Percentiles rank a stretch among this genome's conserved stretches.
These are phyloP conservation scores for Plantago lanceolata DNA, from an alignment of 305 asterid species.

Conservation along the genomic window DNA sequence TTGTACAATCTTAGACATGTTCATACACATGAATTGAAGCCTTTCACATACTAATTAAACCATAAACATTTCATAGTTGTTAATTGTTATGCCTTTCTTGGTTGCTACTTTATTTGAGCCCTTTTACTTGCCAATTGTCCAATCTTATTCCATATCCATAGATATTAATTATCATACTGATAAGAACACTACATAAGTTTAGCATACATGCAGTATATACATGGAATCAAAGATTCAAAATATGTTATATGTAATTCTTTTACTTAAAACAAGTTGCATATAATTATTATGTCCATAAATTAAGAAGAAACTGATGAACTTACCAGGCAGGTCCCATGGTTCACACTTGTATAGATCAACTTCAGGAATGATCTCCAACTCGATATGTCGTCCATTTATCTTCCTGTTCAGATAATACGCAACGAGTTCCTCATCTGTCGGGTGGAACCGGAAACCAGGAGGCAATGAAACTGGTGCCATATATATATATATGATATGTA, in stretches of 20 bases:
- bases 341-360: conserved; percentile 97
- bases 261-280: too few relatives aligned
- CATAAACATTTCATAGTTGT: neutral
- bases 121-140: conserved; percentile 7
- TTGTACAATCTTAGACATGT: too few relatives aligned
- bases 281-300: neutral
- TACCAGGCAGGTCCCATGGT: conserved; percentile 98
- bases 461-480: conserved; percentile 93
- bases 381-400: conserved; percentile 72
- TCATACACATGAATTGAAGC: too few relatives aligned
- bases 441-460: conserved; percentile 90
- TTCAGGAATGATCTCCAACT: conserved; percentile 88
- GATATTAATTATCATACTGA: too few relatives aligned
- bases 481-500: conserved; percentile 12
- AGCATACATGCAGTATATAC: neutral
- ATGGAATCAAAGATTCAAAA: neutral
- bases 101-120: neutral
- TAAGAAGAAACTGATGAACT: neutral
- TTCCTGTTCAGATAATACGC: conserved; percentile 84
- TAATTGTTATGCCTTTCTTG: neutral
- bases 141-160: neutral
- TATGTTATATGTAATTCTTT: too few relatives aligned
- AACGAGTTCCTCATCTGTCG: conserved; percentile 92
- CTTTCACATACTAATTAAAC: too few relatives aligned
- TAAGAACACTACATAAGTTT: neutral